Conservation (phyloP, 805 yeast species). For the Kluyveromyces aestuarii region DNA sequence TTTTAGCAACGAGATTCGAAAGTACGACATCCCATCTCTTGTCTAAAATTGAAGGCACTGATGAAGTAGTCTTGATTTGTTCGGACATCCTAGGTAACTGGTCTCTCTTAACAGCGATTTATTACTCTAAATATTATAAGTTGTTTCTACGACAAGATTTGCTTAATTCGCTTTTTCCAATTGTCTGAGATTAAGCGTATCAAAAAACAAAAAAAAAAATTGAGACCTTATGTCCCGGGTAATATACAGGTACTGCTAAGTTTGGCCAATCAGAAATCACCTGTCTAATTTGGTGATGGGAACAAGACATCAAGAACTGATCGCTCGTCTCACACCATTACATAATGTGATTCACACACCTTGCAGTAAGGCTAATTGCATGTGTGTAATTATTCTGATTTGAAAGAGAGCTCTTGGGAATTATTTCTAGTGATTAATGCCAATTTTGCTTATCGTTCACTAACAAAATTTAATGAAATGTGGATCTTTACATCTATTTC, state of each 20-base stretch:
- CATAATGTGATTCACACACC: no score
- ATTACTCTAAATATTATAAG: no score
- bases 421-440: no score
- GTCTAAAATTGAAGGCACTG: slow-evolving; percentile 51
- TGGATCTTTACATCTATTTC: no score
- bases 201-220: no score
- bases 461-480: no score
- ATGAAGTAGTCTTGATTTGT: slow-evolving; percentile 23
- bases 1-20: slow-evolving; percentile 88
- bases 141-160: not conserved
- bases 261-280: not conserved
- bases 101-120: not conserved
- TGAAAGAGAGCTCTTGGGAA: no score
- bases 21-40: slow-evolving; percentile 93
- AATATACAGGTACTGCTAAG: not conserved
- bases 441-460: no score
- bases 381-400: no score
- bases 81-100: slow-evolving; percentile 13
- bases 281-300: not conserved
- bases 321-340: no score
- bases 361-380: no score
- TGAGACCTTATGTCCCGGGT: not conserved
- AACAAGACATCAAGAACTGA: not conserved
- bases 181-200: not conserved
- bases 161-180: not conserved